phyloP scores from a whole-genome alignment of 805 yeast genomes.

The Candida easanensis region DNA sequence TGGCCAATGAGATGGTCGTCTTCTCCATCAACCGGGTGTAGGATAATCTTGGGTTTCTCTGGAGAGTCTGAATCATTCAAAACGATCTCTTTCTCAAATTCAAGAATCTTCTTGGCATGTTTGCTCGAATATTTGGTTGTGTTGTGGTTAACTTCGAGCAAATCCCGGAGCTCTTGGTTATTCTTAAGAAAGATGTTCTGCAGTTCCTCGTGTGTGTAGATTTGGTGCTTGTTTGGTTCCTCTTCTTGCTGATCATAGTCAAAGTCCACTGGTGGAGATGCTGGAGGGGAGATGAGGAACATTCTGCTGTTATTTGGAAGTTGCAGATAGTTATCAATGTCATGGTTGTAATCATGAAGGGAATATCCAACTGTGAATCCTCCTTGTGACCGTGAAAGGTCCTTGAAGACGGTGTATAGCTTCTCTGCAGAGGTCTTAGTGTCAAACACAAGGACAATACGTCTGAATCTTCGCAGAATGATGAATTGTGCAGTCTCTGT shows the following conservation, averaged over 20 bases:
- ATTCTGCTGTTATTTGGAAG: constrained; percentile 33
- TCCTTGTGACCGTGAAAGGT: neutral
- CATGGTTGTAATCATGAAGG: constrained; percentile 13
- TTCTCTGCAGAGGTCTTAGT: constrained; percentile 8
- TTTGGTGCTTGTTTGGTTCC: constrained; percentile 31
- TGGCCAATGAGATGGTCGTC: constrained; percentile 25
- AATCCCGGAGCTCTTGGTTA: constrained; percentile 19
- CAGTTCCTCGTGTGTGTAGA: constrained; percentile 27
- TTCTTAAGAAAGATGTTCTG: constrained; percentile 21
- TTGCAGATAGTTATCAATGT: constrained; percentile 25
- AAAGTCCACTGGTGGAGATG: constrained; percentile 41
- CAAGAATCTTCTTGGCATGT: constrained; percentile 7
- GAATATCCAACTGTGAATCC: constrained; percentile 21
- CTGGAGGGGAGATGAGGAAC: constrained; percentile 41
- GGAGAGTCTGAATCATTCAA: constrained; percentile 20
- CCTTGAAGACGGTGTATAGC: constrained; percentile 8
- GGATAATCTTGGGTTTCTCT: constrained; percentile 23
- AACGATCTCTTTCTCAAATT: constrained; percentile 22
- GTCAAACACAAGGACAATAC: constrained; percentile 28
- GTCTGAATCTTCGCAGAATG: constrained; percentile 24
- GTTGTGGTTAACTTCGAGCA: constrained; percentile 13
- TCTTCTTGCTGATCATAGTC: constrained; percentile 37
- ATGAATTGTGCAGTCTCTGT: constrained; percentile 28
- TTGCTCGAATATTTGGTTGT: constrained; percentile 9
- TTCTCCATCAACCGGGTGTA: constrained; percentile 25